phyloP scores from a whole-genome alignment of 345 rosid species.

The Geranium rotundifolium region DNA sequence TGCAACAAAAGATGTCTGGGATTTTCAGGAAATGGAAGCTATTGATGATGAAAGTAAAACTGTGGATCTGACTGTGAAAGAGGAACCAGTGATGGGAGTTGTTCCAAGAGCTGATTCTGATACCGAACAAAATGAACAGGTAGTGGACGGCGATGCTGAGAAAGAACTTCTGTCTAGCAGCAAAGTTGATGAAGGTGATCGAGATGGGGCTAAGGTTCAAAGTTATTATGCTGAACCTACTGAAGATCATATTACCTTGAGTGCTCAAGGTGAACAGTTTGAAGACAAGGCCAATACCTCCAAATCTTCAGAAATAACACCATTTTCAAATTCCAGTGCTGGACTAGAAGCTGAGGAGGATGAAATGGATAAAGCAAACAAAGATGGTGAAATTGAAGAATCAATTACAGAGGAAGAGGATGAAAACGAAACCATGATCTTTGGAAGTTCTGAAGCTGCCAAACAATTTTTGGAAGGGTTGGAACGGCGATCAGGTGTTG shows the following conservation, averaged over 20 bases:
- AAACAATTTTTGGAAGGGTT: conserved; percentile 71
- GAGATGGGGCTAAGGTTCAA: conserved; percentile 13
- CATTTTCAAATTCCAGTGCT: no score
- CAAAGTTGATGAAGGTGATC: conserved; percentile 14
- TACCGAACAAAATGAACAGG: conserved; percentile 18
- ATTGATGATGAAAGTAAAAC: background rate
- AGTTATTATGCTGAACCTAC: no score
- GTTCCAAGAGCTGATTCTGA: conserved; percentile 20
- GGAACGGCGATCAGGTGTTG: conserved; percentile 45
- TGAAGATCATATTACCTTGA: no score
- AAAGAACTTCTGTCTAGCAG: no score
- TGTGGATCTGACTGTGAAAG: conserved; percentile 1
- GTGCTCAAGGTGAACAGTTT: no score
- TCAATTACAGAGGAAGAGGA: conserved; percentile 49
- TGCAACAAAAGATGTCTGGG: no score
- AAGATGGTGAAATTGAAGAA: conserved; percentile 33
- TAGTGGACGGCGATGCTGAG: conserved; percentile 6
- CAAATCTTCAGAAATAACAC: no score
- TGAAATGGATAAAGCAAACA: conserved; percentile 16
- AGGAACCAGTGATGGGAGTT: background rate
- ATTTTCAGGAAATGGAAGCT: background rate
- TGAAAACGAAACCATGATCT: conserved; percentile 51
- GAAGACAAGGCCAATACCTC: no score
- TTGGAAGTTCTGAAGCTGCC: conserved; percentile 78
- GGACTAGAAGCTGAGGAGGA: conserved; percentile 28